Base-by-base conservation (phyloP, 2,329 filamentous ascomycete species). In the Acrocalymma vagum region DNA sequence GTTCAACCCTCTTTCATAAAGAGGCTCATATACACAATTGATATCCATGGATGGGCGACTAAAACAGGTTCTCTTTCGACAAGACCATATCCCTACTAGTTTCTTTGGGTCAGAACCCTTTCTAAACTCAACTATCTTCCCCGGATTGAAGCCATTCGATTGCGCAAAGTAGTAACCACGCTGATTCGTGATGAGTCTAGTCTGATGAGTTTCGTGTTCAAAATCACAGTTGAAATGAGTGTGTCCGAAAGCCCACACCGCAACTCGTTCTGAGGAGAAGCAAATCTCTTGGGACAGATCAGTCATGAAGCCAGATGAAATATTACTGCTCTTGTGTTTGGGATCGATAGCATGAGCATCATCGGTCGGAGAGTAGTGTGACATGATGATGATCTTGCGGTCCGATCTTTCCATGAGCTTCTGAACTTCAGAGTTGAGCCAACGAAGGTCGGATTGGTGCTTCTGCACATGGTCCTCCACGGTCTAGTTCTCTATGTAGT, bases 201-300 rank as follows among this genome's bases (percentile, higher is more conserved):
- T 36, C 26, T 31, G 30, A 26, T 42, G 20, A 13, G 20, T 26
- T 29, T 36, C 32, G 27, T 36, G 30, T 42, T 35, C 4, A 41
- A 27, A 28, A 34, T 76, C 71, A 49, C 72, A 76, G 45, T 76
- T 77, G 51, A 63, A 76, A 47, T 78, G 74, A 4, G 75, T 78
- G 40, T 79, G 75, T 0, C 76, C 76, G 56, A 78, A 78, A 1
- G 67, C 74, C 76, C 74, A 79, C 0, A 74, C 18, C 51, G 59
- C 70, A 14, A 77, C 72, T 5, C 47, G 54, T 1, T 11, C 16
- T 25, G 51, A 66, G 4, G 6, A 49, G 46, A 69, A 78, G 49
- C 71, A 76, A 9, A 9, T 3, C 45, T 74, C 56, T 0, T 20
- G 17, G 0, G 55, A 55, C 26, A 78, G 38, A 41, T 78, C 70